A percentile compares a stretch with the other conserved stretches of the same genome.
phyloP scores from a whole-genome alignment of 257 asterid genomes.

The Leptodermis oblonga region DNA sequence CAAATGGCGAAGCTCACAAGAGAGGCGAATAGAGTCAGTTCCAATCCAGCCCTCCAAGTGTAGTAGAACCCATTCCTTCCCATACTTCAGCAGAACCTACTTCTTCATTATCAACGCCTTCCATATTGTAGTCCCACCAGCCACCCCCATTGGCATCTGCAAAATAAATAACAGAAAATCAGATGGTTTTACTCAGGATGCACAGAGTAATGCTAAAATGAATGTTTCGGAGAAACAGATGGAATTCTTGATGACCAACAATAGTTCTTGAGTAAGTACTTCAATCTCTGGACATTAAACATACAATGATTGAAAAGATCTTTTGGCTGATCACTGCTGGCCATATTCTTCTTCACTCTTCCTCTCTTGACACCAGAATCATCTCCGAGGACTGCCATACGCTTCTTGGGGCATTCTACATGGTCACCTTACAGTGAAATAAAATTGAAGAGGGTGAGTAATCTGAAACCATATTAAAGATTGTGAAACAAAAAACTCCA shows the following conservation, averaged over 20 bases:
- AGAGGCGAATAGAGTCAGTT: constrained; percentile 28
- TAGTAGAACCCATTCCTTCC: constrained; percentile 78
- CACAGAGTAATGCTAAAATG: not conserved
- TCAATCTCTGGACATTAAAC: constrained; percentile 9
- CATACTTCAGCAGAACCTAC: constrained; percentile 69
- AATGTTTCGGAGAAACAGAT: not conserved
- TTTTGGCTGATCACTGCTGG: constrained; percentile 27
- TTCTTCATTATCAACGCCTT: constrained; percentile 84
- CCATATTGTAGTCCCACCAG: constrained; percentile 85
- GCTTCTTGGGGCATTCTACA: constrained; percentile 36
- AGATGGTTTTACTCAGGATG: not conserved
- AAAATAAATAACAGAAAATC: not conserved
- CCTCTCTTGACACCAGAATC: constrained; percentile 37
- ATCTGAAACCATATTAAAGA: not conserved
- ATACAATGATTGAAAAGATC: constrained; percentile 70
- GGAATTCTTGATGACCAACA: not conserved
- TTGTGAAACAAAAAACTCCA: not conserved
- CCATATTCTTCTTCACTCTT: constrained; percentile 26
- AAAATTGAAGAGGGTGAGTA: not conserved
- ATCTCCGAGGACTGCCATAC: constrained; percentile 69
- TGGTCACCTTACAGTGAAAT: constrained; percentile 27
- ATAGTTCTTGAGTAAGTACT: not conserved
- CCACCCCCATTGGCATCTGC: constrained; percentile 86
- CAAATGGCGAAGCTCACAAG: not conserved
- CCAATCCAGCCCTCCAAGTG: constrained; percentile 80